phyloP scores from a whole-genome alignment of 1,139 yeast species.

The Eremothecium coryli region DNA sequence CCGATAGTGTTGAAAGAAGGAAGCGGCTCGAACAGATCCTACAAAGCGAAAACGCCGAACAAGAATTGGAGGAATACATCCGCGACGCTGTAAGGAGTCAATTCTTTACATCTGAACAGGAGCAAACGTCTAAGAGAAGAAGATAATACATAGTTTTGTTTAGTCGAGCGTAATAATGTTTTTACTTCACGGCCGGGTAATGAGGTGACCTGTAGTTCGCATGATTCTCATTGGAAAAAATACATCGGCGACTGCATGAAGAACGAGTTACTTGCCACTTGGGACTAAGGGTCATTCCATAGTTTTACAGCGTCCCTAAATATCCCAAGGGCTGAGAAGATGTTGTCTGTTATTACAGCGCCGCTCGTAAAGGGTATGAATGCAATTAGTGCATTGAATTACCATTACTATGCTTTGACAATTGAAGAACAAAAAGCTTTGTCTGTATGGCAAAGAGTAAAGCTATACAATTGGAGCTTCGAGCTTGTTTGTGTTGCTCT shows the following conservation, averaged over 20 bases:
- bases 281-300: too few relatives aligned
- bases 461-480: conserved; percentile 58
- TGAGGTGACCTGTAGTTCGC: too few relatives aligned
- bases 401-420: conserved; percentile 35
- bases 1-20: conserved; percentile 48
- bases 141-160: neutral
- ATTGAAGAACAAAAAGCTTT: conserved; percentile 44
- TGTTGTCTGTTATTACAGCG: conserved; percentile 15
- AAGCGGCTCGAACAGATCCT: conserved; percentile 60
- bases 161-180: too few relatives aligned
- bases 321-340: too few relatives aligned
- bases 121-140: conserved; percentile 12
- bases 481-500: conserved; percentile 52
- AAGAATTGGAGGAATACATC: conserved; percentile 60
- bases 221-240: too few relatives aligned
- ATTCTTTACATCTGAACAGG: conserved; percentile 16
- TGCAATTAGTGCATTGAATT: conserved; percentile 20
- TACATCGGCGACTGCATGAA: too few relatives aligned
- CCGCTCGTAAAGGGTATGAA: conserved; percentile 15
- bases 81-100: conserved; percentile 54
- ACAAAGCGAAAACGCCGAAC: conserved; percentile 70
- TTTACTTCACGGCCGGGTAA: too few relatives aligned
- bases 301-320: too few relatives aligned
- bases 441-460: conserved; percentile 42
- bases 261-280: too few relatives aligned